Evolutionary conservation across 257 asterid species (phyloP), one percentile per base, ranked within the genome.

Genomic region (Fraxinus cuspidata): DNA sequence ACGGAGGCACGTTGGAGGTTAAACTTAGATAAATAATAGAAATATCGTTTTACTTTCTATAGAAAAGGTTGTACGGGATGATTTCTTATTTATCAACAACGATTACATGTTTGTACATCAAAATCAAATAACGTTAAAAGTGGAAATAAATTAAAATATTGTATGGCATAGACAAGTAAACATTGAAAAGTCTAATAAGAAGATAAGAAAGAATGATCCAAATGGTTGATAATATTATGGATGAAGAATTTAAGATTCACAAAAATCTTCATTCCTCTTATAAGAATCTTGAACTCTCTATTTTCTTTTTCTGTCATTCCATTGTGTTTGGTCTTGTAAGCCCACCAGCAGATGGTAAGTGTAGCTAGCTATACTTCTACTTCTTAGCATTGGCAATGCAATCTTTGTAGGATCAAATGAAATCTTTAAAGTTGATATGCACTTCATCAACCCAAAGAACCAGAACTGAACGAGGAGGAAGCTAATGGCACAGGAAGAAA

Each of bases 311-410:
- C 10, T 58, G 29, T 56, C 67, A 23, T 23, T 2, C 27, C n/a
- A 16, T 58, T 60, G 34, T 63, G 69, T 23, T 27, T 63, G 69
- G 69, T 23, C 69, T 63, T 63, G 69, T 63, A 25, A 63, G 69
- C 69, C 34, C 69, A 63, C 69, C 32, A 63, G 0, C 18, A 27
- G 69, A 63, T 63, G 4, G 5, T 18, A 63, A 63, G 11, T 8
- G 7, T 23, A 58, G 15, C 31, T 25, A 9, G 15, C 13, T 23
- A 63, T 63, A 3, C 27, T 23, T 63, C 69, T 23, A 25, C 35
- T 63, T 6, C 29, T 7, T 25, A 25, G 69, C 69, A 63, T 23
- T 32, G 21, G 42, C 15, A 21, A 9, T 60, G 7, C 15, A 60
- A 60, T 63, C 18, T 23, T 23, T 25, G 2, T 23, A 63, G 69